Conservation (phyloP, 108 stramenopile species). For the Licmophora abbreviata region DNA sequence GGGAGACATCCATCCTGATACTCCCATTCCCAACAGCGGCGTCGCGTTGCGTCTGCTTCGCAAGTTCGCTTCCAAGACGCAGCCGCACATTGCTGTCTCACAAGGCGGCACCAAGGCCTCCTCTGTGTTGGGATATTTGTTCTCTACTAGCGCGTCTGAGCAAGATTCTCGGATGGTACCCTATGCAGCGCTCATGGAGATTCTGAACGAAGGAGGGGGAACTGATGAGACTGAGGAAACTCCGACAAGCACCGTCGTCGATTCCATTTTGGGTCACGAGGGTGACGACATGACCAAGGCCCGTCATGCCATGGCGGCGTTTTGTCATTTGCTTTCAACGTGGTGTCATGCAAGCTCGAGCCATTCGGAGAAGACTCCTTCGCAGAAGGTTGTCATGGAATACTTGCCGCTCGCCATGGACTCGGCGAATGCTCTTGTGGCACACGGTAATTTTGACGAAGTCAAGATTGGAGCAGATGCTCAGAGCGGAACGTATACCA, state of each 20-base stretch:
- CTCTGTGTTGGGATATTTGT: conserved; percentile 36
- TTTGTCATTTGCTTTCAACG: conserved; percentile 37
- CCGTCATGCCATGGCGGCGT: conserved; percentile 36
- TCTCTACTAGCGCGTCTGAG: conserved; percentile 17
- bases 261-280: conserved; percentile 34
- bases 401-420: conserved; percentile 45
- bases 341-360: conserved; percentile 55
- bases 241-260: conserved; percentile 24
- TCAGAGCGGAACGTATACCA: conserved; percentile 7
- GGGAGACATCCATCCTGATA: too few species aligned
- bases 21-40: conserved; percentile 52
- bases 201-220: conserved; percentile 15
- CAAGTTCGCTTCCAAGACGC: conserved; percentile 61
- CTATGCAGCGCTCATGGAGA: conserved; percentile 33
- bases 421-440: conserved; percentile 52
- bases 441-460: conserved; percentile 76
- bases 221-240: conserved; percentile 20
- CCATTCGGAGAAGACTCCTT: conserved; percentile 25
- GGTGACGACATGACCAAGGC: conserved; percentile 55
- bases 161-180: conserved; percentile 36
- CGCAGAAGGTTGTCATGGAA: conserved; percentile 34
- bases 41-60: conserved; percentile 51
- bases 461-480: conserved; percentile 27
- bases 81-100: conserved; percentile 28
- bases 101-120: conserved; percentile 49